These are phyloP conservation scores for Alternaria viburni DNA, from an alignment of 2,329 filamentous ascomycete species.

Conservation along the genomic window DNA sequence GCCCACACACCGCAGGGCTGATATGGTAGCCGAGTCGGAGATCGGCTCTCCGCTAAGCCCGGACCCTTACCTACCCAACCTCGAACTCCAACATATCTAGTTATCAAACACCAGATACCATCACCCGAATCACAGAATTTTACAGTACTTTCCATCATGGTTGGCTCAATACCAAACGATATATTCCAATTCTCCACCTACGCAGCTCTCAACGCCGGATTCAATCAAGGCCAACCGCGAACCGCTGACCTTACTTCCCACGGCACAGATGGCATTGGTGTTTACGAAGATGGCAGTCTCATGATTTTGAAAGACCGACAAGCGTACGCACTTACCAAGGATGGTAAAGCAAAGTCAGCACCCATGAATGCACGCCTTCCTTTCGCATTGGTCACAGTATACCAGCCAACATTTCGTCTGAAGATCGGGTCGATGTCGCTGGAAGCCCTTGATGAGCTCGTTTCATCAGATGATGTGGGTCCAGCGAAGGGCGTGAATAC, in stretches of 20 bases:
- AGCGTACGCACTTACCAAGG: conserved; percentile 41
- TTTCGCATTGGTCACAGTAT: conserved; percentile 52
- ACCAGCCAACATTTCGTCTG: conserved; percentile 44
- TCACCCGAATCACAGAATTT: background rate
- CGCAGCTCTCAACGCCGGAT: conserved; percentile 46
- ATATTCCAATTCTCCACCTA: conserved; percentile 53
- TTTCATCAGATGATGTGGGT: conserved; percentile 21
- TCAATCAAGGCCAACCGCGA: conserved; percentile 43
- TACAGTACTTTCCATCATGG: conserved; percentile 32
- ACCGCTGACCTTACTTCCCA: conserved; percentile 49
- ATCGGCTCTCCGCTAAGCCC: conserved; percentile 16
- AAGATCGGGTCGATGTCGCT: conserved; percentile 26
- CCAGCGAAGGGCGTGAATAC: conserved; percentile 45
- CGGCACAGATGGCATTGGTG: conserved; percentile 52
- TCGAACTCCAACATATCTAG: background rate
- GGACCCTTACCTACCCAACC: conserved; percentile 1
- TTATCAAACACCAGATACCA: background rate
- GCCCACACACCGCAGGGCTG: background rate
- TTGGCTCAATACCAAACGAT: conserved; percentile 52
- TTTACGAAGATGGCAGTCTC: conserved; percentile 50
- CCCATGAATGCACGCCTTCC: conserved; percentile 44
- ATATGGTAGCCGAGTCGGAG: conserved; percentile 10
- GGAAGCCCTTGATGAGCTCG: conserved; percentile 24
- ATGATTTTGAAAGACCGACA: conserved; percentile 47
- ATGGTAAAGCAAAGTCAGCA: conserved; percentile 41